Base-by-base conservation (phyloP, 768 basidiomycete species). In the Lanmaoa rubissima region DNA sequence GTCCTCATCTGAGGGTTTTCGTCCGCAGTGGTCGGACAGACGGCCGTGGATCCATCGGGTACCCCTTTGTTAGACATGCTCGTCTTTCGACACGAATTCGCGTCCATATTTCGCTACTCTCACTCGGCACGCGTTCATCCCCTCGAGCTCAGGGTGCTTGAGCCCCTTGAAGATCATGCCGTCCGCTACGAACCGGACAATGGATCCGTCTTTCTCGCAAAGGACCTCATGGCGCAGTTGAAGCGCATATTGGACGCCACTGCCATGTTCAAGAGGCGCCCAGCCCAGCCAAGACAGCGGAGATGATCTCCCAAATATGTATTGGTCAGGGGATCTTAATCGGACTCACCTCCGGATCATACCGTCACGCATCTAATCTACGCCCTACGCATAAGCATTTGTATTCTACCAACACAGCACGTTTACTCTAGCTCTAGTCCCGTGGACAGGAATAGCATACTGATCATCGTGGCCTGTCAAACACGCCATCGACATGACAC, bases 51-150 rank as follows among this genome's bases (percentile, higher is more conserved):
- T 41, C 14, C 59, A 4, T 63, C 59, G 4, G 55, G 57, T 2
- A 48, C 59, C 1, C 52, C 60, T 11, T 26, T 55, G n/a, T 51
- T 71, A 21, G 62, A 66, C 34, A 50, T 73, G 1, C 58, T 66
- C 32, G 40, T 73, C 49, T 73, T 73, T 55, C 61, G 65, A 17
- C 83, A 86, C 64, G 84, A 86, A 68, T 84, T 85, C 60, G 80
- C 81, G 67, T 80, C 81, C 60, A 86, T 86, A 50, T 86, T 86
- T 62, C 82, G 84, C 39, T 79, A 82, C 54, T 71, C 71, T 1
- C 79, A 85, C 58, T 79, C 82, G 13, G 61, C 76, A 2, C 77
- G 82, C 19, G 48, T 73, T 0, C 64, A 62, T 35, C 67, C 71
- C 11, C 59, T 59, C 17, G 71, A 73, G 50, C 76, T 86, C 14